Evolutionary conservation across 768 basidiomycete genomes (phyloP).

Genomic region (Zangia roseola): DNA sequence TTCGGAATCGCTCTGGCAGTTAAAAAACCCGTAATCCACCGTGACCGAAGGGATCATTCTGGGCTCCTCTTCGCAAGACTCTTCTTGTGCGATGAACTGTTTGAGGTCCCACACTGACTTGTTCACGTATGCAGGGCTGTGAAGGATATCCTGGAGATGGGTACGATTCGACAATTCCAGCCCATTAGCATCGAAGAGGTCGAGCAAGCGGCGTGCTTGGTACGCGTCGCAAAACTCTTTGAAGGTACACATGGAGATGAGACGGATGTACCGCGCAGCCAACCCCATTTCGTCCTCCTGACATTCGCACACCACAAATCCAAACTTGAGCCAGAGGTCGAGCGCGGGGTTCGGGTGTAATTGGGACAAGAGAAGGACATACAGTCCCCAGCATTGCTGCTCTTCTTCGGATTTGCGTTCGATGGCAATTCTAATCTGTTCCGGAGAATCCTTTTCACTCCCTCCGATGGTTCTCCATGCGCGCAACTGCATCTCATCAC

Average conservation of each 20-base stretch:
- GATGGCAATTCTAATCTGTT: not conserved
- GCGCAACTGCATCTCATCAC: not conserved
- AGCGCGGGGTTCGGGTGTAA: not conserved
- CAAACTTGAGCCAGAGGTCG: constrained; percentile 14
- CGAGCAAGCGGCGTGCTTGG: not conserved
- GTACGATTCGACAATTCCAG: not conserved
- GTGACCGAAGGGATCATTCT: not conserved
- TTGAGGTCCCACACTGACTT: constrained; percentile 18
- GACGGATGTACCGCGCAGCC: too few species aligned
- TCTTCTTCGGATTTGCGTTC: not conserved
- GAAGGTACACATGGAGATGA: constrained; percentile 13
- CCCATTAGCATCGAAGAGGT: constrained; percentile 5
- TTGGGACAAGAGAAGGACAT: not conserved
- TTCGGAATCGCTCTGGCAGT: constrained; percentile 8
- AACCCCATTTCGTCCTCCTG: constrained; percentile 8
- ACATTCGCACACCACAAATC: constrained; percentile 18
- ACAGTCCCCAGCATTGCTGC: not conserved
- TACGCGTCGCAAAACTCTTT: constrained; percentile 10
- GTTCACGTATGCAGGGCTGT: not conserved
- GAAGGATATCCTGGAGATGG: constrained; percentile 3
- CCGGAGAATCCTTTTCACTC: not conserved
- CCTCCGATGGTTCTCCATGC: constrained; percentile 11
- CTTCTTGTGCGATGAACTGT: not conserved
- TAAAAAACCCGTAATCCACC: constrained; percentile 17
- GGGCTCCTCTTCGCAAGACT: not conserved